These are phyloP conservation scores for Trametes punicea DNA, from an alignment of 768 basidiomycete genomes.

Conservation along the genomic window DNA sequence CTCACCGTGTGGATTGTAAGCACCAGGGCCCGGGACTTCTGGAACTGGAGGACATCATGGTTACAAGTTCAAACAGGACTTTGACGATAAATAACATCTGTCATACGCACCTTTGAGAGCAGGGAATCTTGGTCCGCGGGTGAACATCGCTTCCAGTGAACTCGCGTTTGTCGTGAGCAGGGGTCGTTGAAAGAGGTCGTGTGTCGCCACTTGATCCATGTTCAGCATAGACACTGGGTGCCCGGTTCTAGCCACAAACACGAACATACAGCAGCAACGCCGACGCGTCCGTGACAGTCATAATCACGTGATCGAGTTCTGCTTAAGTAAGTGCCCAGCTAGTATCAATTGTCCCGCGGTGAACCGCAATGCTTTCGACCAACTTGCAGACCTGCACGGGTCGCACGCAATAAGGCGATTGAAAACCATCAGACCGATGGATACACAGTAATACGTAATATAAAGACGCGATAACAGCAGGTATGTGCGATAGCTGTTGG, in stretches of 20 bases:
- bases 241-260: neutral
- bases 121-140: conserved; percentile 45
- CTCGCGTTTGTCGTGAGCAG: neutral
- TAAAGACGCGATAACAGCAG: neutral
- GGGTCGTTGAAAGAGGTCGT: neutral
- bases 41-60: conserved; percentile 42
- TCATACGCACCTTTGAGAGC: conserved; percentile 16
- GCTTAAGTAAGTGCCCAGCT: no score
- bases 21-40: conserved; percentile 51
- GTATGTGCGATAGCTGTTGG: no score
- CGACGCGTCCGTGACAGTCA: neutral
- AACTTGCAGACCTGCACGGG: neutral
- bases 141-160: no score
- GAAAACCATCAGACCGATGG: neutral
- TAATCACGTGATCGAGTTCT: conserved; percentile 1
- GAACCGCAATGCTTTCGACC: neutral
- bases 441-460: conserved; percentile 7
- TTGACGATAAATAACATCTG: neutral
- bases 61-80: neutral
- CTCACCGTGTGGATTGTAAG: conserved; percentile 45
- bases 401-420: neutral
- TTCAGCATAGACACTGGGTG: neutral
- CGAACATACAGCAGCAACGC: neutral
- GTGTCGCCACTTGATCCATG: neutral
- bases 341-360: no score